Evolutionary conservation across 2,329 filamentous ascomycete species (phyloP).

Genomic region (Mycosphaerella arachidis): DNA sequence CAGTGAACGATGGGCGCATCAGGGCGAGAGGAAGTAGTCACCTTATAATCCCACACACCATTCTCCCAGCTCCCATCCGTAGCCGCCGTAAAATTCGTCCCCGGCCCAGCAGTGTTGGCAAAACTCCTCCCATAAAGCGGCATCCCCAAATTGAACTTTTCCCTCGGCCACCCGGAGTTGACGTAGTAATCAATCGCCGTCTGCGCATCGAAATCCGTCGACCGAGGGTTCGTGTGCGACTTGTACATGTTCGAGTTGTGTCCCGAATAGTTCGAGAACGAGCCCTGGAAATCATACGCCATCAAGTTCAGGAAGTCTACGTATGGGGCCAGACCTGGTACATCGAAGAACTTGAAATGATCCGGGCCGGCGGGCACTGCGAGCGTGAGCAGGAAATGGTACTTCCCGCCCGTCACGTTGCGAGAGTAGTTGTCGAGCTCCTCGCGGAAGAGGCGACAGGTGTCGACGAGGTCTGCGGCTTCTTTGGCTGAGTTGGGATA

Average conservation of each 20-base stretch:
- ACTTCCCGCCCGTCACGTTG: constrained; percentile 6
- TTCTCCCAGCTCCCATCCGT: constrained; percentile 77
- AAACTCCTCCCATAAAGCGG: constrained; percentile 87
- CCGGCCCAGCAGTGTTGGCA: constrained; percentile 68
- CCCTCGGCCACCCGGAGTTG: constrained; percentile 50
- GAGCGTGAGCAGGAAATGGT: constrained; percentile 42
- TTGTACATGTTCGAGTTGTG: constrained; percentile 75
- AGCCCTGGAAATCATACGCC: constrained; percentile 59
- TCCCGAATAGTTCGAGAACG: constrained; percentile 48
- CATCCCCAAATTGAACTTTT: constrained; percentile 82
- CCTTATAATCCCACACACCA: constrained; percentile 56
- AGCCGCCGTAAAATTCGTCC: constrained; percentile 62
- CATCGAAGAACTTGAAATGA: constrained; percentile 39
- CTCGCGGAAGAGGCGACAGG: constrained; percentile 28
- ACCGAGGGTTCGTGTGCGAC: constrained; percentile 50
- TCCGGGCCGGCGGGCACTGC: constrained; percentile 40
- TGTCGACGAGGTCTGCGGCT: constrained; percentile 35
- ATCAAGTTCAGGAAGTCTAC: constrained; percentile 48
- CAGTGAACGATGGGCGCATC: neutral
- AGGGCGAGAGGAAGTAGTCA: neutral
- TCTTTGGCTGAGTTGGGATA: constrained; percentile 40
- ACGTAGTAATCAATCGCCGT: constrained; percentile 67
- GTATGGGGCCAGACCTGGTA: constrained; percentile 35
- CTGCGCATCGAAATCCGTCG: constrained; percentile 73
- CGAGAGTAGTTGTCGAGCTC: constrained; percentile 37